These are phyloP conservation scores for Elsinoe necatrix DNA, from an alignment of 2,329 filamentous ascomycete species.

Conservation along the genomic window DNA sequence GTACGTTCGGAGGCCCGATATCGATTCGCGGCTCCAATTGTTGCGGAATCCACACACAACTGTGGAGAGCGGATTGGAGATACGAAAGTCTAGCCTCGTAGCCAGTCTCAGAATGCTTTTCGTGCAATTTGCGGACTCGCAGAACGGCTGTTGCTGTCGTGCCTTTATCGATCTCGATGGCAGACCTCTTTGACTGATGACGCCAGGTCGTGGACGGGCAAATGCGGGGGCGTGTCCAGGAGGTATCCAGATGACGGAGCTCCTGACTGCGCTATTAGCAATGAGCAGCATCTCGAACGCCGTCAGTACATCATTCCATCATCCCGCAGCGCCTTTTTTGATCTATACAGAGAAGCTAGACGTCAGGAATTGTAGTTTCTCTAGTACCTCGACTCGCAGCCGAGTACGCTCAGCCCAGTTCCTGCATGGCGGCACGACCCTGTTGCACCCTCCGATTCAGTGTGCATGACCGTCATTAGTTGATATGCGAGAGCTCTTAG, in stretches of 20 bases:
- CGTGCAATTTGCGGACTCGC: slow-evolving; percentile 13
- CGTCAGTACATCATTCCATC: slow-evolving; percentile 7
- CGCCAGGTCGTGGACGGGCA: slow-evolving; percentile 1
- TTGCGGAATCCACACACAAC: not conserved
- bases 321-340: not conserved
- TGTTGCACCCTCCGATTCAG: slow-evolving; percentile 1
- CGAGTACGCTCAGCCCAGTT: slow-evolving; percentile 1
- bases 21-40: slow-evolving; percentile 12
- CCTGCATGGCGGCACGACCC: slow-evolving; percentile 7
- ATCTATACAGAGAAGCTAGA: not conserved
- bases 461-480: not conserved
- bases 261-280: slow-evolving; percentile 4
- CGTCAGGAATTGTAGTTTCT: not conserved
- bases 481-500: not conserved
- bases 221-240: slow-evolving; percentile 7
- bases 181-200: slow-evolving; percentile 1
- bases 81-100: not conserved
- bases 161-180: slow-evolving; percentile 7
- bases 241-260: slow-evolving; percentile 11
- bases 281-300: slow-evolving; percentile 9
- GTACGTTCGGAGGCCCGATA: not conserved
- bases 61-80: slow-evolving; percentile 2
- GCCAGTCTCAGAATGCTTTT: slow-evolving; percentile 11
- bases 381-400: not conserved
- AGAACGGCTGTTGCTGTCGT: slow-evolving; percentile 8